Evolutionary conservation across 1,284 basidiomycete species (phyloP).

Genomic region (Chondrostereum purpureum): DNA sequence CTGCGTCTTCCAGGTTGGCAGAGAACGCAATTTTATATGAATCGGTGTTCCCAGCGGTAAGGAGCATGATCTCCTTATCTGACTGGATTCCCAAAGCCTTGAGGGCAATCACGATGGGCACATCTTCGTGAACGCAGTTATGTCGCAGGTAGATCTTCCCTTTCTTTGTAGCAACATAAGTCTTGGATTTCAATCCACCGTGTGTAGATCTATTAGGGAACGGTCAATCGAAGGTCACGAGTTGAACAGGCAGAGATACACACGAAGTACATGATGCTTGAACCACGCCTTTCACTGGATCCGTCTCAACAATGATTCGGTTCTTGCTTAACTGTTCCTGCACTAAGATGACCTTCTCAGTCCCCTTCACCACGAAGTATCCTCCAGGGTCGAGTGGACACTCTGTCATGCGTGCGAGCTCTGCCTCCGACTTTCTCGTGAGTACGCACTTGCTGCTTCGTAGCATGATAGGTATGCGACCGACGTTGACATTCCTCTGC

Average conservation of each 20-base stretch:
- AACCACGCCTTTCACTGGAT: conserved; percentile 85
- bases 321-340: conserved; percentile 99
- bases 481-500: conserved; percentile 84
- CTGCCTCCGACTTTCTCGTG: conserved; percentile 69
- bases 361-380: conserved; percentile 98
- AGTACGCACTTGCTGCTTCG: conserved; percentile 92
- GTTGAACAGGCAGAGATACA: conserved; percentile 25
- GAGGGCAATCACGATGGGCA: conserved; percentile 93
- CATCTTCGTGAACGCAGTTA: conserved; percentile 96
- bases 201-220: conserved; percentile 75
- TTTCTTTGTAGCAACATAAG: conserved; percentile 95
- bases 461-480: conserved; percentile 95
- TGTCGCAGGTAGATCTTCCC: conserved; percentile 94
- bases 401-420: conserved; percentile 90
- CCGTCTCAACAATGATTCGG: conserved; percentile 96
- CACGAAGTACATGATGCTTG: conserved; percentile 97
- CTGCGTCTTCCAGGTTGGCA: conserved; percentile 91
- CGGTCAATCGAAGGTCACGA: conserved; percentile 8
- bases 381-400: conserved; percentile 98
- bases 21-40: conserved; percentile 87
- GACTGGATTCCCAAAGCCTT: conserved; percentile 96
- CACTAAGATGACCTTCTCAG: conserved; percentile 98
- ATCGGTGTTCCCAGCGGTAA: conserved; percentile 92
- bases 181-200: conserved; percentile 96
- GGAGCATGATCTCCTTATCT: conserved; percentile 95